phyloP scores from a whole-genome alignment of 768 basidiomycete genomes.

The Podaxis sp. region DNA sequence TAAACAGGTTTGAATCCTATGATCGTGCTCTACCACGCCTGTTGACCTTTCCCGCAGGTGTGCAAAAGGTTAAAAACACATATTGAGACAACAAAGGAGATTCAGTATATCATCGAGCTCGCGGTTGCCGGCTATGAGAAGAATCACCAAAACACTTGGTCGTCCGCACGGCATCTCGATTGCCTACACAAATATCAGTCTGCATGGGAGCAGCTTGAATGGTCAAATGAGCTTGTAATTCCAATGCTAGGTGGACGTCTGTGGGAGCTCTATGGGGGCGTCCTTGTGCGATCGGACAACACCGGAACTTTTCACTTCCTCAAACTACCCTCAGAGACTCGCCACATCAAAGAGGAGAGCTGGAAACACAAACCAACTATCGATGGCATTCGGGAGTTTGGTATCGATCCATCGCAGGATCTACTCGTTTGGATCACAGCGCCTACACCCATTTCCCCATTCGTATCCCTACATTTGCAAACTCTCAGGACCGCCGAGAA shows the following conservation, averaged over 20 bases:
- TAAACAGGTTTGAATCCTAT: conserved; percentile 16
- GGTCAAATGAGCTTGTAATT: conserved; percentile 27
- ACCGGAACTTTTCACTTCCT: conserved; percentile 33
- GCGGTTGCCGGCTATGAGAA: conserved; percentile 37
- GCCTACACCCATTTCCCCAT: conserved; percentile 12
- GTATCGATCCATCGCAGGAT: conserved; percentile 65
- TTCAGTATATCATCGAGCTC: conserved; percentile 43
- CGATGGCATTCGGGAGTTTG: conserved; percentile 49
- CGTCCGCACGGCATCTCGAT: conserved; percentile 30
- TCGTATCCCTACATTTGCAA: conserved; percentile 34
- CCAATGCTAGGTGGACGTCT: conserved; percentile 38
- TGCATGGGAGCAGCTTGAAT: conserved; percentile 36
- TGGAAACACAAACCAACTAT: conserved; percentile 36
- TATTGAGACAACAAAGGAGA: conserved; percentile 24
- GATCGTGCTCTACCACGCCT: too few species aligned
- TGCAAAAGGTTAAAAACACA: conserved; percentile 25
- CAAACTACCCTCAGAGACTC: conserved; percentile 44
- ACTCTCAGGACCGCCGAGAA: conserved; percentile 38
- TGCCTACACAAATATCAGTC: conserved; percentile 32
- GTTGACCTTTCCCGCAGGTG: conserved; percentile 18
- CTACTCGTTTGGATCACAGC: conserved; percentile 49
- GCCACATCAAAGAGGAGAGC: conserved; percentile 38
- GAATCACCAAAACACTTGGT: conserved; percentile 25
- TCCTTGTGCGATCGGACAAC: conserved; percentile 40
- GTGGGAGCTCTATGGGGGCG: conserved; percentile 58